Conservation (phyloP, 495 filamentous ascomycete species). For the Aspergillus cristatus region DNA sequence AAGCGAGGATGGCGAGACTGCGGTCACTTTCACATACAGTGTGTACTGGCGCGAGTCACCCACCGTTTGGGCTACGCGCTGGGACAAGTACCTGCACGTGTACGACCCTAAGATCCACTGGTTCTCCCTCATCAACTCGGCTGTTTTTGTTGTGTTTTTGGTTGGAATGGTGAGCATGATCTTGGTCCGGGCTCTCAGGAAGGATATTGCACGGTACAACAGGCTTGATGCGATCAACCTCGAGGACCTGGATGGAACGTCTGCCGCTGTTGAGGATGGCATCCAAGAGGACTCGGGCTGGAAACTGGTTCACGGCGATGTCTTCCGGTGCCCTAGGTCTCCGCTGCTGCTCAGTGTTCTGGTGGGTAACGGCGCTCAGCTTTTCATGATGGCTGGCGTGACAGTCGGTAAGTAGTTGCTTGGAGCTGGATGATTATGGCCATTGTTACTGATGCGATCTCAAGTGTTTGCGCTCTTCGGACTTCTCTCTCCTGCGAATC, state of each 20-base stretch:
- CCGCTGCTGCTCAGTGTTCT: conserved; percentile 79
- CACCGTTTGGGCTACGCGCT: conserved; percentile 89
- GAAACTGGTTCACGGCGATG: conserved; percentile 97
- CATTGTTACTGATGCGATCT: conserved; percentile 3
- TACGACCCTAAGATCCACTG: conserved; percentile 96
- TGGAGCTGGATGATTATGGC: background rate
- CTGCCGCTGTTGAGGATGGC: conserved; percentile 71
- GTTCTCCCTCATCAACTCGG: conserved; percentile 93
- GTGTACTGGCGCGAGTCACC: conserved; percentile 72
- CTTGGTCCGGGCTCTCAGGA: conserved; percentile 73
- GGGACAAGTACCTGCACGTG: conserved; percentile 96
- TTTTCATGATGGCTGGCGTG: conserved; percentile 94
- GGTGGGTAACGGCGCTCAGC: conserved; percentile 86
- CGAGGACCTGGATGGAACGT: conserved; percentile 71
- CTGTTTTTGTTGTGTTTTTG: conserved; percentile 86
- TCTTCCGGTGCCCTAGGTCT: conserved; percentile 80
- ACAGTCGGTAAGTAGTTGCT: conserved; percentile 68
- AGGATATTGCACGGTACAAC: conserved; percentile 95
- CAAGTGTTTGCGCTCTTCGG: conserved; percentile 79
- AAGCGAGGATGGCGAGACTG: conserved; percentile 54
- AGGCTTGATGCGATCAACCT: conserved; percentile 77
- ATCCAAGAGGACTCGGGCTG: conserved; percentile 97
- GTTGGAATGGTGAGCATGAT: conserved; percentile 85
- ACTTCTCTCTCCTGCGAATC: conserved; percentile 89
- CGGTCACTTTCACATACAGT: conserved; percentile 81